Conservation (phyloP, 176 grass and related monocot species). For the Themeda triandra region DNA sequence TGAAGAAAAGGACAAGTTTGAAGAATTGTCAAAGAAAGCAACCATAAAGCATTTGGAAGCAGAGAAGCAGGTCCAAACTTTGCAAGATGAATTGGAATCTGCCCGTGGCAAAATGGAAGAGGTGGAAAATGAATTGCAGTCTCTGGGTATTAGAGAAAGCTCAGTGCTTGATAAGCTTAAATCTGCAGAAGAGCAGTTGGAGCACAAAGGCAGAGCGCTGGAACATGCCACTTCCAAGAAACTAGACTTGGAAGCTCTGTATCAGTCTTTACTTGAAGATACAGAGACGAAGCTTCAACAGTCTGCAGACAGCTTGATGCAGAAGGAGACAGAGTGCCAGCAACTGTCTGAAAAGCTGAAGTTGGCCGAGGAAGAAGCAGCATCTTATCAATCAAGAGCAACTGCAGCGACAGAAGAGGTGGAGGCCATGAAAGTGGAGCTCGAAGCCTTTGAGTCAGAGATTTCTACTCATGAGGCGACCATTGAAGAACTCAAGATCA, state of each 20-base stretch:
- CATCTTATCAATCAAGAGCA: constrained; percentile 57
- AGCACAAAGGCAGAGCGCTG: constrained; percentile 60
- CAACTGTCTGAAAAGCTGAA: constrained; percentile 57
- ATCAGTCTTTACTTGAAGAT: constrained; percentile 78
- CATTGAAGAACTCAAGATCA: constrained; percentile 57
- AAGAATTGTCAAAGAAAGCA: constrained; percentile 52
- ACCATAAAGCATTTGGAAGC: constrained; percentile 57
- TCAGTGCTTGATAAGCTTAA: constrained; percentile 63
- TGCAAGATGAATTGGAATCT: constrained; percentile 55
- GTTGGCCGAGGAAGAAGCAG: constrained; percentile 43
- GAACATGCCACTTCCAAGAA: constrained; percentile 79
- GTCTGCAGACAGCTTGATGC: constrained; percentile 41
- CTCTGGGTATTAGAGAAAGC: constrained; percentile 50
- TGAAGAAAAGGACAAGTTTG: constrained; percentile 67
- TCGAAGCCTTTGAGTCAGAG: constrained; percentile 68
- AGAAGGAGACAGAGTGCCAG: constrained; percentile 56
- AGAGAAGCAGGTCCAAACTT: constrained; percentile 38
- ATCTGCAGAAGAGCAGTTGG: constrained; percentile 65
- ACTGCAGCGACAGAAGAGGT: constrained; percentile 51
- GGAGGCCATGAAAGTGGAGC: constrained; percentile 63
- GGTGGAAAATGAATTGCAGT: constrained; percentile 50
- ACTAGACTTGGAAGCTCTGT: constrained; percentile 62
- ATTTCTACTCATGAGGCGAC: constrained; percentile 57
- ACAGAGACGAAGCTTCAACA: constrained; percentile 68
- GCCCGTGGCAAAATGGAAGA: constrained; percentile 45